Percentiles rank a stretch among this genome's conserved stretches.
These are phyloP conservation scores for Candida qinlingensis DNA, from an alignment of 805 yeast genomes.

Conservation along the genomic window DNA sequence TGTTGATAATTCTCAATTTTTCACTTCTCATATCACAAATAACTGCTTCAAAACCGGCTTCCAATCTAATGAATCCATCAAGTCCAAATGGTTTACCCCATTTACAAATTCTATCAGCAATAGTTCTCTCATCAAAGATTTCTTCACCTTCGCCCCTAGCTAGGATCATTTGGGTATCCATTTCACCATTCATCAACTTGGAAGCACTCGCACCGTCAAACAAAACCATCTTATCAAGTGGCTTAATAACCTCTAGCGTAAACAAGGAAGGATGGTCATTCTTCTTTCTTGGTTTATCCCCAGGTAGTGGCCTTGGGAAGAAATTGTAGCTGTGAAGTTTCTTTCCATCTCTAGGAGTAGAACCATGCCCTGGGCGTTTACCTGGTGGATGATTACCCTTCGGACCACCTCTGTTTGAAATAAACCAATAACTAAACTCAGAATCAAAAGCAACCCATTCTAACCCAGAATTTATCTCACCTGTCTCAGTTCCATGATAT, in stretches of 20 bases:
- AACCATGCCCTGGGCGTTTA: conserved; percentile 9
- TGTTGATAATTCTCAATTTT: conserved; percentile 42
- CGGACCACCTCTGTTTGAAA: conserved; percentile 21
- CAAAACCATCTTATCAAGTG: conserved; percentile 43
- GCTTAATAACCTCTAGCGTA: conserved; percentile 43
- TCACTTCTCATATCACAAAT: conserved; percentile 49
- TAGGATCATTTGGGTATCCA: conserved; percentile 50
- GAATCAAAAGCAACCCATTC: conserved; percentile 67
- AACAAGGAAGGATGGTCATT: conserved; percentile 26
- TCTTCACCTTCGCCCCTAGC: conserved; percentile 31
- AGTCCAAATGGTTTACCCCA: conserved; percentile 48
- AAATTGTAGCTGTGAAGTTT: too few relatives aligned
- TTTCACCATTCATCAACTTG: conserved; percentile 48
- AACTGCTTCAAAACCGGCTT: conserved; percentile 57
- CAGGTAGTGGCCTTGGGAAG: not conserved
- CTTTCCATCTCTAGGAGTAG: not conserved
- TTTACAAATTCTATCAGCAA: conserved; percentile 46
- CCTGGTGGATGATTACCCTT: conserved; percentile 4
- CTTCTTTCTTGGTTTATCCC: not conserved
- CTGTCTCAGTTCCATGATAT: conserved; percentile 46
- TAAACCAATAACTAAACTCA: conserved; percentile 53
- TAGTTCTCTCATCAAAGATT: conserved; percentile 35
- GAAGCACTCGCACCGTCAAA: conserved; percentile 73
- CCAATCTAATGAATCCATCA: conserved; percentile 55
- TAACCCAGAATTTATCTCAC: conserved; percentile 37